A percentile compares a stretch with the other conserved stretches of the same genome.
Conservation (phyloP, 306 rosid genomes). For the Lathyrus aphaca region DNA sequence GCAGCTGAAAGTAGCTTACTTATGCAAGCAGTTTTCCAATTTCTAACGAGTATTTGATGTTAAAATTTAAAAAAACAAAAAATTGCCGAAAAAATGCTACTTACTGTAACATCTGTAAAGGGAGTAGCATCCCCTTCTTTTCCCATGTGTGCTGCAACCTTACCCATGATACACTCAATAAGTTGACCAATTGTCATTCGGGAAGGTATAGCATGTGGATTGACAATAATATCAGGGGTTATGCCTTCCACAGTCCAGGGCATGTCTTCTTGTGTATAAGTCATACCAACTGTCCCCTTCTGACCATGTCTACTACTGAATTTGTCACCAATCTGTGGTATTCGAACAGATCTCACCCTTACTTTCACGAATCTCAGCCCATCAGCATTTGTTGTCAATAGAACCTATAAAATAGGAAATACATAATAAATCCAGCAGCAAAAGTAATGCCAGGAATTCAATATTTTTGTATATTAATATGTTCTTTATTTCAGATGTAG, state of each 20-base stretch:
- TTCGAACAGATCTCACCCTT: conserved; percentile 93
- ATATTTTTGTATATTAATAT: conserved; percentile 6
- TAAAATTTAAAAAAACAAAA: background rate
- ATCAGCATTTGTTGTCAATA: conserved; percentile 96
- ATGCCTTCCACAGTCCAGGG: conserved; percentile 99
- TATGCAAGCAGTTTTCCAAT: conserved; percentile 23
- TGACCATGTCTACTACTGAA: conserved; percentile 99
- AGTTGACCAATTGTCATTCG: conserved; percentile 98
- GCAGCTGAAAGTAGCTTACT: conserved; percentile 8
- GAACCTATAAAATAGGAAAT: conserved; percentile 59
- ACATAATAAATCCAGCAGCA: background rate
- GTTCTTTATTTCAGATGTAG: conserved; percentile 24
- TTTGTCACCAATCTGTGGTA: conserved; percentile 98
- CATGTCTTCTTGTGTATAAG: conserved; percentile 99
- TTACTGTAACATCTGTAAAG: conserved; percentile 93
- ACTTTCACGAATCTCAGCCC: conserved; percentile 98
- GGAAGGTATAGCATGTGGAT: conserved; percentile 98
- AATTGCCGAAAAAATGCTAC: conserved; percentile 40
- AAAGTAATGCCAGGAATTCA: background rate
- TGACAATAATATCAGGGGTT: conserved; percentile 95
- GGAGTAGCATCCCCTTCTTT: conserved; percentile 99
- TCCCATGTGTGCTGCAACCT: conserved; percentile 99
- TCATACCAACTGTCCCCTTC: conserved; percentile 98
- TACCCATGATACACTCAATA: conserved; percentile 98
- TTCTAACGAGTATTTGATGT: conserved; percentile 19